These are phyloP conservation scores for Colletotrichum liriopes DNA, from an alignment of 2,329 filamentous ascomycete species.

Conservation along the genomic window DNA sequence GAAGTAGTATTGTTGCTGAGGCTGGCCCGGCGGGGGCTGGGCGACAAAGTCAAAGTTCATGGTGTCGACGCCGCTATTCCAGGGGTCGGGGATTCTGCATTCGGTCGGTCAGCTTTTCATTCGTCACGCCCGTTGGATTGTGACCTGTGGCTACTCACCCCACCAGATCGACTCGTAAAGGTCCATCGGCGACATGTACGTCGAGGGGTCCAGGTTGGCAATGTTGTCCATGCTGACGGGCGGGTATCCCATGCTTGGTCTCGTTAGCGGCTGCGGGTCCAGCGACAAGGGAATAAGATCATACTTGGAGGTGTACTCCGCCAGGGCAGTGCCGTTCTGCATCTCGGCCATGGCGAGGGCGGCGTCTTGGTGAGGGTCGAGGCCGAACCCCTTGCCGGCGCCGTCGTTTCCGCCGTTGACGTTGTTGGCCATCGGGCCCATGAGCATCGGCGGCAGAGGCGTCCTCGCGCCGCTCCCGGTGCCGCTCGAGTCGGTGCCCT, in stretches of 20 bases:
- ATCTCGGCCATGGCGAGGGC: constrained; percentile 77
- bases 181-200: constrained; percentile 78
- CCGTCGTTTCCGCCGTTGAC: constrained; percentile 20
- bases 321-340: constrained; percentile 69
- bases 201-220: constrained; percentile 66
- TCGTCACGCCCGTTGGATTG: constrained; percentile 40
- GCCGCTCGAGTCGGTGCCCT: constrained; percentile 63
- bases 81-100: constrained; percentile 72
- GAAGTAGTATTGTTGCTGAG: constrained; percentile 72
- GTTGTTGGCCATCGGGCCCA: constrained; percentile 45
- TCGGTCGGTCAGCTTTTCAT: constrained; percentile 21
- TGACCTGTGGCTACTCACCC: constrained; percentile 62
- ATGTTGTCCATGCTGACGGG: constrained; percentile 62
- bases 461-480: constrained; percentile 63
- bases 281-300: background rate
- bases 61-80: constrained; percentile 69
- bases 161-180: constrained; percentile 79
- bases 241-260: constrained; percentile 54
- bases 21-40: constrained; percentile 72
- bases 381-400: constrained; percentile 44
- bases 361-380: constrained; percentile 73
- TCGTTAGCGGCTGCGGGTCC: constrained; percentile 1
- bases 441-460: constrained; percentile 51
- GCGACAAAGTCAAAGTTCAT: constrained; percentile 75
- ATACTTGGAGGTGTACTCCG: constrained; percentile 38